Conservation (phyloP, 805 yeast species). For the Metschnikowia drakensbergensis region DNA sequence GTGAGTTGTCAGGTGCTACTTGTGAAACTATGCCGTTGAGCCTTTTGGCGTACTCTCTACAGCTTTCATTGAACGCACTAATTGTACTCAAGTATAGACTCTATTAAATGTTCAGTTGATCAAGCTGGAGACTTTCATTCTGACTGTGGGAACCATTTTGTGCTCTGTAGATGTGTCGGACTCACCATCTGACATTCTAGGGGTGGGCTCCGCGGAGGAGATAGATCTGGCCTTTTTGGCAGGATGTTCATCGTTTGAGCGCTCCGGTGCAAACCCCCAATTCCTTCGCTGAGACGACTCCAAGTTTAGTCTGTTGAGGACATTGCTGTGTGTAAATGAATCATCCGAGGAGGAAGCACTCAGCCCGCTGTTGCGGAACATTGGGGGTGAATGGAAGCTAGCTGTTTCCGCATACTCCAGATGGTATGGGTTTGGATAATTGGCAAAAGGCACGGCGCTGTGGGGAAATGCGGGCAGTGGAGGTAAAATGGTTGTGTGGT, state of each 20-base stretch:
- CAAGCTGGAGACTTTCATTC: constrained; percentile 14
- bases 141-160: constrained; percentile 1
- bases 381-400: neutral
- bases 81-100: neutral
- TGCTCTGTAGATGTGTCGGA: constrained; percentile 1
- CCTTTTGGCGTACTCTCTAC: no score
- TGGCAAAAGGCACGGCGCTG: neutral
- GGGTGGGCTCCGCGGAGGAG: constrained; percentile 1
- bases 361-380: neutral
- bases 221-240: neutral
- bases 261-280: neutral
- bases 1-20: no score
- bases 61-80: no score
- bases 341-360: constrained; percentile 1
- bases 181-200: constrained; percentile 1
- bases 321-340: neutral
- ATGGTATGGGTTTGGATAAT: neutral
- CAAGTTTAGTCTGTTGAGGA: neutral
- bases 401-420: neutral
- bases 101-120: constrained; percentile 9
- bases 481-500: neutral
- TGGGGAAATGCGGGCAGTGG: constrained; percentile 6
- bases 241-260: neutral
- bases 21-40: no score
- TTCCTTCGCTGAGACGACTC: neutral